Evolutionary conservation across 441 rosid genomes (phyloP).

Genomic region (Rhodomyrtus psidioides): DNA sequence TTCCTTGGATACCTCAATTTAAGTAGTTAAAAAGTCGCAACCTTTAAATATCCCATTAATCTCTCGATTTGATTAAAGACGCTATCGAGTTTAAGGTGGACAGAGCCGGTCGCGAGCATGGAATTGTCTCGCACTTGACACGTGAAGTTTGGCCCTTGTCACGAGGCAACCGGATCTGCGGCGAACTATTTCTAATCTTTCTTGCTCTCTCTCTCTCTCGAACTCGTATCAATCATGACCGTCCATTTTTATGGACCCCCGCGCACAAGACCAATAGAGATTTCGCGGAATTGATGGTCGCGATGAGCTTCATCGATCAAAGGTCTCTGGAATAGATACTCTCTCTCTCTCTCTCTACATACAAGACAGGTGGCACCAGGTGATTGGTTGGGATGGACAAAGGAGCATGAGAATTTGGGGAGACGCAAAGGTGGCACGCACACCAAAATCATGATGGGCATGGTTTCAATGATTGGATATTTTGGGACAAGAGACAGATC

Average conservation of each 20-base stretch:
- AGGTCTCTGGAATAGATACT: too few relatives aligned
- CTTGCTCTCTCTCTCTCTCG: not conserved
- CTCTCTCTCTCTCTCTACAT: too few relatives aligned
- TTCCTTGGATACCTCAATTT: not conserved
- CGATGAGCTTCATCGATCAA: not conserved
- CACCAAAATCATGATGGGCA: not conserved
- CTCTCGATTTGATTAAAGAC: not conserved
- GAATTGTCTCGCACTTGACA: not conserved
- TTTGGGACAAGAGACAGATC: not conserved
- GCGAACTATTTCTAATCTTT: not conserved
- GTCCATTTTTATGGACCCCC: too few relatives aligned
- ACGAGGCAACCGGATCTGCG: too few relatives aligned
- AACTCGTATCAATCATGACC: too few relatives aligned
- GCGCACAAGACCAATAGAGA: too few relatives aligned
- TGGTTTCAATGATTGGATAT: not conserved
- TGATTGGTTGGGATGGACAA: not conserved
- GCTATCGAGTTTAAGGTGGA: not conserved
- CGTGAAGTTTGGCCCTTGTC: not conserved
- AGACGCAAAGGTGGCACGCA: not conserved
- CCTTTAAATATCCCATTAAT: not conserved
- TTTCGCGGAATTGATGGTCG: accelerated
- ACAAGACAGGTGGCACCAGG: not conserved
- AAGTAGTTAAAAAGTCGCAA: not conserved
- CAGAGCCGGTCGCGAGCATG: not conserved
- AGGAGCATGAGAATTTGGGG: not conserved